Base-by-base conservation (phyloP, 305 asterid genomes). In the Fraxinus angustifolia region DNA sequence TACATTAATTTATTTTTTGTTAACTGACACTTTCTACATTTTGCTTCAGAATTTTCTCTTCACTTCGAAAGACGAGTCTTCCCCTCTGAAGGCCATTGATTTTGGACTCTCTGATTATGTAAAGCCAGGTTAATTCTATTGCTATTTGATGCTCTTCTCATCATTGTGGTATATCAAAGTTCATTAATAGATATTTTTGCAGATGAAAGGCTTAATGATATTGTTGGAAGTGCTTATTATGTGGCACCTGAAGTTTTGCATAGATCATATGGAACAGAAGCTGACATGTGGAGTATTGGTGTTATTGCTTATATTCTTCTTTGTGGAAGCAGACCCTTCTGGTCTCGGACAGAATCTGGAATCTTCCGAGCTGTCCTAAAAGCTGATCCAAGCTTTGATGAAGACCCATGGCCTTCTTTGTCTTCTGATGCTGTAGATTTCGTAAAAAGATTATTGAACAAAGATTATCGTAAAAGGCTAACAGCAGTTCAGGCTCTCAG, bases 191-290 rank as follows among this genome's bases (percentile, higher is more conserved):
- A 77, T 80, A 56, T 82, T 78, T 84, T 75, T 38, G 78, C 96
- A 95, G 99, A 96, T 86, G 99, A 92, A 87, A 89, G 97, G 84
- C 90, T 94, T 83, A 94, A 96, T 76, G 99, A 96, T 88, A 96
- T 96, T 36, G 99, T 95, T 70, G 99, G 99, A 85, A 95, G 99
- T 82, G 98, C 98, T 81, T 95, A 92, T 82, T 95, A 95, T 78
- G 99, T 95, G 75, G 98, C 99, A 12, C 99, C 99, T 2, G 99
- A 96, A 87, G 99, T 96, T 77, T 80, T 96, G 85, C 98, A 94
- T 83, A 87, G 99, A 89, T 92, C 98, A 48, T 96, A 96, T 26
- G 99, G 98, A 77, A 92, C 97, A 28, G 97, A 93, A 83, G 97
- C 94, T 14, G 98, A 93, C 88, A 92, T 92, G 97, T 93, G 98